phyloP scores from a whole-genome alignment of 305 asterid species.

The Salvia sclarea region DNA sequence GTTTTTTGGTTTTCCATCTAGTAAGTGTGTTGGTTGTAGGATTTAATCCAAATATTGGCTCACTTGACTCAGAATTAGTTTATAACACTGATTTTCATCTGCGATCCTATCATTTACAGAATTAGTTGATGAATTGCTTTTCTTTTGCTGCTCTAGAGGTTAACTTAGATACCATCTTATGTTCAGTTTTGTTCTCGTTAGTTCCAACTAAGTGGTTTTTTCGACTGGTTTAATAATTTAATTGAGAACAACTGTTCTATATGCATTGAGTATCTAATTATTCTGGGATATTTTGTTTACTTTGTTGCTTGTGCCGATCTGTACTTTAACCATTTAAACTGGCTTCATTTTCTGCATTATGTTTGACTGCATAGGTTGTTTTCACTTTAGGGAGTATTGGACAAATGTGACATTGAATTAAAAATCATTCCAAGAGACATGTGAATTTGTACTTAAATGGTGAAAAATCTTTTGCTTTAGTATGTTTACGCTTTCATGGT shows the following conservation, averaged over 20 bases:
- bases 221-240: background rate
- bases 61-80: background rate
- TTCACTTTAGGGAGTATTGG: conserved; percentile 4
- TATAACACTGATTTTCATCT: background rate
- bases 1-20: background rate
- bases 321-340: background rate
- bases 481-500: conserved; percentile 12
- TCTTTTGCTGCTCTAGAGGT: background rate
- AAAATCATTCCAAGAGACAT: conserved; percentile 10
- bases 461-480: conserved; percentile 8
- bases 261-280: background rate
- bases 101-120: conserved; percentile 8
- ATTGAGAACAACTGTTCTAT: background rate
- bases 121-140: background rate
- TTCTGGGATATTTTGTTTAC: conserved; percentile 15
- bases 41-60: conserved; percentile 1
- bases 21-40: background rate
- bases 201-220: background rate
- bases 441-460: background rate
- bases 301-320: conserved; percentile 1
- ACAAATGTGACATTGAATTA: background rate
- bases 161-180: background rate
- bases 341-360: conserved; percentile 9
- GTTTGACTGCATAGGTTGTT: background rate
- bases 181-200: background rate